A percentile compares a stretch with the other conserved stretches of the same genome.
phyloP scores from a whole-genome alignment of 1,284 basidiomycete genomes.

The Caloboletus firmus region DNA sequence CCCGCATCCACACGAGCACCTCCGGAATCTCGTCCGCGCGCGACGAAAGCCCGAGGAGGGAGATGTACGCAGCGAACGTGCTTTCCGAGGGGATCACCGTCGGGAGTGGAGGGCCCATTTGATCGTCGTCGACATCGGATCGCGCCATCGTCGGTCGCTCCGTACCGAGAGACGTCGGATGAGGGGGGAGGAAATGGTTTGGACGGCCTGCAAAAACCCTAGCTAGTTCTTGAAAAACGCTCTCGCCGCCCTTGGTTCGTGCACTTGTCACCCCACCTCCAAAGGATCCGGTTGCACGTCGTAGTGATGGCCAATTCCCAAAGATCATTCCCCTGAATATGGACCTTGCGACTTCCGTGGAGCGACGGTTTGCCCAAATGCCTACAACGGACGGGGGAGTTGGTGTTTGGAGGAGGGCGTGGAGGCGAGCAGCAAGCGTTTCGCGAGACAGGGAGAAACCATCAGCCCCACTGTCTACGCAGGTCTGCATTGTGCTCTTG shows the following conservation, averaged over 20 bases:
- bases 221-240: slow-evolving; percentile 27
- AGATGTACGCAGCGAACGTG: slow-evolving; percentile 63
- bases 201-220: slow-evolving; percentile 16
- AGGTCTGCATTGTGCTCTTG: background rate
- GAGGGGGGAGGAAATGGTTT: slow-evolving; percentile 10
- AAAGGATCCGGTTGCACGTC: slow-evolving; percentile 27
- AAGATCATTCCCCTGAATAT: slow-evolving; percentile 54
- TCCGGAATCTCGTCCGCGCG: slow-evolving; percentile 62
- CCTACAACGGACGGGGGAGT: slow-evolving; percentile 32
- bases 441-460: slow-evolving; percentile 10
- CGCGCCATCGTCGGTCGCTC: slow-evolving; percentile 12
- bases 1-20: slow-evolving; percentile 78
- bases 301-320: slow-evolving; percentile 46
- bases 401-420: slow-evolving; percentile 22
- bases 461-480: background rate
- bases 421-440: slow-evolving; percentile 16
- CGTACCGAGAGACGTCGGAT: background rate
- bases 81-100: slow-evolving; percentile 50
- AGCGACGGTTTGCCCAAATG: slow-evolving; percentile 50
- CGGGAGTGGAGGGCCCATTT: slow-evolving; percentile 25
- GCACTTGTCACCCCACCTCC: slow-evolving; percentile 31
- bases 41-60: slow-evolving; percentile 55
- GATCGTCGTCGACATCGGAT: background rate
- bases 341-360: slow-evolving; percentile 46
- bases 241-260: slow-evolving; percentile 22